A percentile compares a stretch with the other conserved stretches of the same genome.
Conservation (phyloP, 148 eudicot genomes). For the Suaeda aralocaspica region DNA sequence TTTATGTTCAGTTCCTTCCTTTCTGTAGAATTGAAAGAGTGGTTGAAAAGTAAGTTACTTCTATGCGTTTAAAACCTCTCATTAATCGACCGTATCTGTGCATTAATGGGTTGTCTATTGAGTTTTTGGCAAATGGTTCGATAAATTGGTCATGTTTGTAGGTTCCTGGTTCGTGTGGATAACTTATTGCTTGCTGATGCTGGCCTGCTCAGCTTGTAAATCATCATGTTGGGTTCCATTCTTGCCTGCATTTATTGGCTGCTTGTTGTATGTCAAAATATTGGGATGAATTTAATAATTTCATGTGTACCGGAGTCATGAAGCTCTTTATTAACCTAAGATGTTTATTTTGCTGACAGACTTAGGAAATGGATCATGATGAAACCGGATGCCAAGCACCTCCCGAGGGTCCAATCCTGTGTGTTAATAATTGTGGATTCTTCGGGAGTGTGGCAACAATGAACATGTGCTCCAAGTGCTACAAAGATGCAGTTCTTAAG, state of each 20-base stretch:
- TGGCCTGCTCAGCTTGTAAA: neutral
- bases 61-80: no score
- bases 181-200: neutral
- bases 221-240: neutral
- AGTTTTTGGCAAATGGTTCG: neutral
- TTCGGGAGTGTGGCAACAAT: slow-evolving; percentile 74
- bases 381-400: slow-evolving; percentile 59
- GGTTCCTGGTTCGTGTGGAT: slow-evolving; percentile 11
- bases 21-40: no score
- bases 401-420: slow-evolving; percentile 54
- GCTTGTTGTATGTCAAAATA: neutral
- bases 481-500: slow-evolving; percentile 56
- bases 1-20: no score
- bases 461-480: slow-evolving; percentile 90
- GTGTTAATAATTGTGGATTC: slow-evolving; percentile 80
- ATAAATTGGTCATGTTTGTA: neutral
- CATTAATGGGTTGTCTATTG: neutral
- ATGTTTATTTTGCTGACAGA: slow-evolving; percentile 23
- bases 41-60: no score
- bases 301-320: neutral
- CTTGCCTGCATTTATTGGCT: neutral
- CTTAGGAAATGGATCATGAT: slow-evolving; percentile 53
- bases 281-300: neutral
- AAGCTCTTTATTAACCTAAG: neutral
- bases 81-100: no score